Evolutionary conservation across 2,329 filamentous ascomycete species (phyloP).

Genomic region (Fonsecaea pugnacius): DNA sequence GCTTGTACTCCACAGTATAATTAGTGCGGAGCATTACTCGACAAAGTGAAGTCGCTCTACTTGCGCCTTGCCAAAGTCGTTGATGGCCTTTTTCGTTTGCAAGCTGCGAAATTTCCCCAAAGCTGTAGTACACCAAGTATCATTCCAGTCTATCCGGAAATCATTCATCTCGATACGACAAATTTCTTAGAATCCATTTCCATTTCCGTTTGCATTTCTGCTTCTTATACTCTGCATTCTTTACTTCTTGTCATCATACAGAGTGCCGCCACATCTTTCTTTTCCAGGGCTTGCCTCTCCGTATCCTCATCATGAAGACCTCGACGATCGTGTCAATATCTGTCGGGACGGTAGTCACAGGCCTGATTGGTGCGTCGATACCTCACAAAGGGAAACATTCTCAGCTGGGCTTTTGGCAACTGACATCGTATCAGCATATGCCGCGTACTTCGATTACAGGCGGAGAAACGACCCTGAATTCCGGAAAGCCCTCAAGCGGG

Average conservation of each 20-base stretch:
- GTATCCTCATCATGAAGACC: conserved; percentile 43
- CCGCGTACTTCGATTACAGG: conserved; percentile 69
- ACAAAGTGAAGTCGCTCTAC: background rate
- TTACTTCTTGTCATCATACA: background rate
- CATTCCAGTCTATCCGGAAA: background rate
- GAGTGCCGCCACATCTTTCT: background rate
- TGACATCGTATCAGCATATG: conserved; percentile 57
- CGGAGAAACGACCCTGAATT: conserved; percentile 67
- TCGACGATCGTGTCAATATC: conserved; percentile 63
- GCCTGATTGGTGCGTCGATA: conserved; percentile 55
- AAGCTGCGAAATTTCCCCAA: conserved; percentile 6
- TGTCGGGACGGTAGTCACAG: conserved; percentile 62
- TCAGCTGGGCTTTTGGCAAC: conserved; percentile 9
- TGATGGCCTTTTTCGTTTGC: background rate
- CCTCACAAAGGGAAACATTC: background rate
- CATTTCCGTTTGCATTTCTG: background rate
- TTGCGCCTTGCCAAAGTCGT: background rate
- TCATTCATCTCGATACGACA: background rate
- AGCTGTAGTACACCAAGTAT: background rate
- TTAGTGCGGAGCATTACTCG: background rate
- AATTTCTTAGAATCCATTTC: conserved; percentile 3
- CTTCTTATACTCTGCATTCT: background rate
- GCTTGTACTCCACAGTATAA: background rate
- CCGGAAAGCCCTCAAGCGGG: conserved; percentile 60
- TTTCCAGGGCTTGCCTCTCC: background rate